Evolutionary conservation across 148 eudicot species (phyloP), one percentile per base, ranked within the genome.

Genomic region (Nepenthes gracilis): DNA sequence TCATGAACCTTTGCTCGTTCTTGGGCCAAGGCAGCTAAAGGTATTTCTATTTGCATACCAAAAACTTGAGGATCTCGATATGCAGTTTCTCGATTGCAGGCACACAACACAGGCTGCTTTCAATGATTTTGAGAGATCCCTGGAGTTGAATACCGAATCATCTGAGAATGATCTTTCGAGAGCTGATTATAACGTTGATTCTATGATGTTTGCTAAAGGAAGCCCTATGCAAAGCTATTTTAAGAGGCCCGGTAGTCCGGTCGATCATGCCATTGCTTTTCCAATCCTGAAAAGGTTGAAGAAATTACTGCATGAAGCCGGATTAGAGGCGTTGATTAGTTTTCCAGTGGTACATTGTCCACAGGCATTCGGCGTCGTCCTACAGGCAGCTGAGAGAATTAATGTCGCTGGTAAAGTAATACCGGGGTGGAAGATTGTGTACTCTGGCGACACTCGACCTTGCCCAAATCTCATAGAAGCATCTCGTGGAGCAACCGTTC

Each of bases 381-480:
- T 87, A 69, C 74, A 69, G 75, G 90, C 93, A 23, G 74, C 82
- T 32, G 71, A 73, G 60, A 81, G 94, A 77, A 61, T 58, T 13
- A 77, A 80, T 59, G 43, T 68, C 62, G 73, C 14, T 36, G 90
- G 85, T 47, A 74, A 80, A 72, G 54, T 56, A 13, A 76, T 88
- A 63, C 86, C 93, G 0, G 96, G 97, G 55, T 92, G 97, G 97
- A 92, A 92, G 70, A 64, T 88, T 62, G 97, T 88, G 33, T 92
- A 92, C 77, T 92, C 97, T 58, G 97, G 97, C 36, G 97, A 92
- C 67, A 92, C 96, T 12, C 67, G 97, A 64, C 97, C 97, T 5
- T 92, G 97, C 68, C 79, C 81, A 5, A 81, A 75, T 65, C 68
- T 83, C 49, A 71, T 85, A 23, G 76, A 78, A 77, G 97, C 92